Conservation (phyloP, 441 rosid genomes). For the Syzygium syzygioides region DNA sequence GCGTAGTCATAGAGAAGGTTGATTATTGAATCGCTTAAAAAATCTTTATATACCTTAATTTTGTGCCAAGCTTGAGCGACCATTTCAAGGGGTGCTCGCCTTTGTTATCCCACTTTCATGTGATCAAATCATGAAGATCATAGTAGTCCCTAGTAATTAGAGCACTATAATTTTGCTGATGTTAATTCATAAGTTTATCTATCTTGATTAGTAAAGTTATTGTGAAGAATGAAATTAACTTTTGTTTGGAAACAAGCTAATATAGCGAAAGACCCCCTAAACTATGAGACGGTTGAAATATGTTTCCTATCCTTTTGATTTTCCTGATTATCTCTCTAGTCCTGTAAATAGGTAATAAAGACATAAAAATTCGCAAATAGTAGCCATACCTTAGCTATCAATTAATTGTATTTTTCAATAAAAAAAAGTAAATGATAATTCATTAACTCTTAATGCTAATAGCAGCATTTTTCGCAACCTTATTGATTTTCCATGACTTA, state of each 20-base stretch:
- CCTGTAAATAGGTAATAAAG: not conserved
- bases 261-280: no score
- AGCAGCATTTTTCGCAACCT: not conserved
- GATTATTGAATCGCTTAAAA: not conserved
- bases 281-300: not conserved
- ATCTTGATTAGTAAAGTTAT: not conserved
- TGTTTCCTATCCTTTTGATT: not conserved
- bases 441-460: not conserved
- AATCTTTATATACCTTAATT: not conserved
- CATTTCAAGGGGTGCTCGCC: not conserved
- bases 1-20: not conserved
- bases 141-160: not conserved
- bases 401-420: not conserved
- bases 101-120: not conserved
- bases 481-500: not conserved
- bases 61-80: not conserved
- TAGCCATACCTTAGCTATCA: not conserved
- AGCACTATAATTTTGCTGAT: not conserved
- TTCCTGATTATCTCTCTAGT: not conserved
- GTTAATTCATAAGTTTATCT: not conserved
- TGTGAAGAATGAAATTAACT: not conserved
- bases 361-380: not conserved
- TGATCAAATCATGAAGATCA: not conserved
- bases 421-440: not conserved
- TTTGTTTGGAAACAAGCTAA: not conserved